A percentile compares a stretch with the other conserved stretches of the same genome.
These are phyloP conservation scores for Podospora australis DNA, from an alignment of 495 filamentous ascomycete species.

Conservation along the genomic window DNA sequence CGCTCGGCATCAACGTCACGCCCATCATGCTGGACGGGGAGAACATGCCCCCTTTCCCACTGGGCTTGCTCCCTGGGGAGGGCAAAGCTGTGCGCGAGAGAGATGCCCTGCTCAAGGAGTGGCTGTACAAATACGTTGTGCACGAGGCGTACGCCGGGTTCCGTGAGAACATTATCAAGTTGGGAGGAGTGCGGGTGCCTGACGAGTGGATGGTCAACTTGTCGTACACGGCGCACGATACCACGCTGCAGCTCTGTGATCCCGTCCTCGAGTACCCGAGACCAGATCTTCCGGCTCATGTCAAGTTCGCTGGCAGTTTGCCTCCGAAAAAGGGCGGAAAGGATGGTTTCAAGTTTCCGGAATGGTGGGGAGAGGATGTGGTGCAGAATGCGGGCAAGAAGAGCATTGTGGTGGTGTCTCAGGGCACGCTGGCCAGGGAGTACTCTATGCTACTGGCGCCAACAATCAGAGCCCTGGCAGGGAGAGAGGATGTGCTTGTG, in stretches of 20 bases:
- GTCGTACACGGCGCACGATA: constrained; percentile 21
- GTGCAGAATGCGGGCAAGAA: constrained; percentile 9
- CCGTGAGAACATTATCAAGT: constrained; percentile 5
- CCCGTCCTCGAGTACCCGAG: constrained; percentile 26
- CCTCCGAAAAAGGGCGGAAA: constrained; percentile 18
- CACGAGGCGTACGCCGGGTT: constrained; percentile 10
- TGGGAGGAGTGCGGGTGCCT: constrained; percentile 8
- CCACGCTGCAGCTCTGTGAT: constrained; percentile 31
- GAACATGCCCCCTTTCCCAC: constrained; percentile 16
- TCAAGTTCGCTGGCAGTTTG: constrained; percentile 28
- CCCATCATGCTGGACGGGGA: constrained; percentile 18
- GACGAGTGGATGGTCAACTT: constrained; percentile 19
- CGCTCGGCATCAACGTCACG: constrained; percentile 20
- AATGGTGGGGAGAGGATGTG: constrained; percentile 26
- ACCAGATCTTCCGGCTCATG: constrained; percentile 20
- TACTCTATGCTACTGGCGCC: constrained; percentile 24
- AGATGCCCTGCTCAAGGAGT: constrained; percentile 9
- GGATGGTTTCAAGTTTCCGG: constrained; percentile 13
- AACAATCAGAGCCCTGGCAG: constrained; percentile 22
- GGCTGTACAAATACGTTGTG: constrained; percentile 8
- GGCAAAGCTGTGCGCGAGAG: background rate
- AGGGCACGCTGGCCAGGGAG: constrained; percentile 27
- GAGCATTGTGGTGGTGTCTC: constrained; percentile 29
- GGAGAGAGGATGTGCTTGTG: constrained; percentile 23
- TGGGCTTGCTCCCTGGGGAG: constrained; percentile 1